phyloP scores from a whole-genome alignment of 2,329 filamentous ascomycete species.

The Tolypocladium guangdongense region DNA sequence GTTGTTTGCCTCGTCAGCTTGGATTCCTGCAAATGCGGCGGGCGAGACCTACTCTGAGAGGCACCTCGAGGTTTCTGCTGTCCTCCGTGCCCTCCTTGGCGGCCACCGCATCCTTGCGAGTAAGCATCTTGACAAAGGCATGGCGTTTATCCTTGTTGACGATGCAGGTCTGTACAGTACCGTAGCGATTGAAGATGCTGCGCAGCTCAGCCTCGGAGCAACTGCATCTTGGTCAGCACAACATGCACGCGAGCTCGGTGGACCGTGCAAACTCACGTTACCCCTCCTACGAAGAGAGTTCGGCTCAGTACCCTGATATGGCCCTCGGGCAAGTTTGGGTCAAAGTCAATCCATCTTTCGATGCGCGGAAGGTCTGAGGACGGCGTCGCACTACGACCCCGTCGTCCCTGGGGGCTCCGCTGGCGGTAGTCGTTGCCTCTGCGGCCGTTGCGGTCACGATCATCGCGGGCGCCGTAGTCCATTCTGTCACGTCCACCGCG shows the following conservation, averaged over 20 bases:
- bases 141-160: conserved; percentile 97
- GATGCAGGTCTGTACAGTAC: conserved; percentile 91
- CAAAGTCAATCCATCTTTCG: conserved; percentile 69
- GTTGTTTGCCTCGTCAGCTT: conserved; percentile 6
- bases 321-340: conserved; percentile 60
- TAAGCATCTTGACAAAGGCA: conserved; percentile 98
- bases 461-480: conserved; percentile 58
- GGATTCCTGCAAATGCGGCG: conserved; percentile 7
- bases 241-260: too few species aligned
- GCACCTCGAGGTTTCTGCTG: conserved; percentile 58
- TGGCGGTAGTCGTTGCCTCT: conserved; percentile 69
- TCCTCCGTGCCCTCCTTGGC: conserved; percentile 86
- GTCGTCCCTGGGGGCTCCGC: conserved; percentile 66
- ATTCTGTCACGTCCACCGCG: conserved; percentile 54
- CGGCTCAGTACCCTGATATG: conserved; percentile 89
- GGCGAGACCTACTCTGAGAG: conserved; percentile 51
- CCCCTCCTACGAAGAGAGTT: conserved; percentile 92
- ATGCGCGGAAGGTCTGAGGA: conserved; percentile 22
- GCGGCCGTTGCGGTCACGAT: conserved; percentile 37
- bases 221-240: conserved; percentile 23
- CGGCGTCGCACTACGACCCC: conserved; percentile 52
- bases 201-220: conserved; percentile 75
- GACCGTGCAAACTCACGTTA: conserved; percentile 53
- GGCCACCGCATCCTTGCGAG: conserved; percentile 67
- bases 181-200: conserved; percentile 68